Evolutionary conservation across 176 grass and related monocot genomes (phyloP), one percentile per base, ranked within the genome.

Genomic region (Metroxylon sagu): DNA sequence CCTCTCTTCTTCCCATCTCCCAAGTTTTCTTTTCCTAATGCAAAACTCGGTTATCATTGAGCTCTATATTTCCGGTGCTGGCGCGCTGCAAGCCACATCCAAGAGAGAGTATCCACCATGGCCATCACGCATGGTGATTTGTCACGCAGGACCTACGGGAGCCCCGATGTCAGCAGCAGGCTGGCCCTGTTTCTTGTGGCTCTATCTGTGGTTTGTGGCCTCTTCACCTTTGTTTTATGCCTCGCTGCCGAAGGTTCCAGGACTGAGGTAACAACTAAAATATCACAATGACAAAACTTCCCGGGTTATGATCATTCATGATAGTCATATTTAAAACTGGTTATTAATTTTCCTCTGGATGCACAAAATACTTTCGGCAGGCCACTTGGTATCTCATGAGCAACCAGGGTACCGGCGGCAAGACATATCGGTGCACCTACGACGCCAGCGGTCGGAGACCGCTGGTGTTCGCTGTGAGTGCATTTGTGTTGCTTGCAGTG

Each of bases 221-320:
- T 98, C 71, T 29, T 74, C 65, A 71, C 71, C 62, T 98, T 98
- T 66, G 71, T 98, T 53, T 74, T 98, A 64, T 98, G 93, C 80
- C 88, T 92, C 57, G 79, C 88, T 25, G 88, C 83, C 25, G 88
- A 92, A 30, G 83, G 72, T 28, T 83, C 83, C 1, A 82, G 86
- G 52, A 90, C 91, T 5, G 80, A 90, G 90, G 89, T 76, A 69
- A 29, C 25, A 18, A 53, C 4, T 56, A 54, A 18, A 61, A 27
- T 16, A 0, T 28, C 14, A 12, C 14, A 16, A 23, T 50, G 4
- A 8, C 43, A 50, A 21, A 43, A 12, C 10, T 12, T 43, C 35
- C 35, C 35, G 0, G 35, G 35, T 43, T 39, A 49, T 19, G 4
- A 48, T 69, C 17, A 69, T 23, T 69, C 17, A 69, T 23, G 5